A percentile compares a stretch with the other conserved stretches of the same genome.
These are phyloP conservation scores for Babesia bigemina DNA, from an alignment of 169 alveolate genomes.

Conservation along the genomic window DNA sequence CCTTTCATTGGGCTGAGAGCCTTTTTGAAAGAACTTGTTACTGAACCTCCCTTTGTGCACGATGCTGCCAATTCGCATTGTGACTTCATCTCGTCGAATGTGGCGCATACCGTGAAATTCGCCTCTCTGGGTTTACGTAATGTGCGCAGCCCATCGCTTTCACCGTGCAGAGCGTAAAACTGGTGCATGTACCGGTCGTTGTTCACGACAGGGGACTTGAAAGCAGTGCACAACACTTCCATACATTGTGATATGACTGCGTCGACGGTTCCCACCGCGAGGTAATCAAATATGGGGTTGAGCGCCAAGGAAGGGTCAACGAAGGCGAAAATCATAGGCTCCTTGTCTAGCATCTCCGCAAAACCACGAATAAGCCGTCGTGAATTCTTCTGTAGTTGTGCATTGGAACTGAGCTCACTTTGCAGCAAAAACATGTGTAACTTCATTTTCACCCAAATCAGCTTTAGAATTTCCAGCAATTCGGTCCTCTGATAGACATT, in stretches of 20 bases:
- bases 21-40: background rate
- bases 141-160: background rate
- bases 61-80: conserved; percentile 10
- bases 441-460: conserved; percentile 20
- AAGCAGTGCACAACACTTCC: conserved; percentile 19
- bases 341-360: conserved; percentile 23
- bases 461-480: conserved; percentile 33
- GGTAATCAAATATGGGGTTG: conserved; percentile 52
- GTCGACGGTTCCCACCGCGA: conserved; percentile 10
- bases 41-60: background rate
- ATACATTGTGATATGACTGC: conserved; percentile 34
- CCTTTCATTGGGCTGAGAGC: conserved; percentile 38
- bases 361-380: conserved; percentile 36
- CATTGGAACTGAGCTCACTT: background rate
- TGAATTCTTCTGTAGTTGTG: conserved; percentile 20
- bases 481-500: conserved; percentile 29
- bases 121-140: background rate
- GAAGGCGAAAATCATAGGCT: conserved; percentile 52
- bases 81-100: conserved; percentile 35
- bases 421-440: conserved; percentile 6
- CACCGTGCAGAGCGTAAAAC: conserved; percentile 27
- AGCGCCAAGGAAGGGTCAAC: conserved; percentile 29
- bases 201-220: conserved; percentile 55
- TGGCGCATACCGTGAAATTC: conserved; percentile 6
- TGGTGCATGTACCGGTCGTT: conserved; percentile 48